These are phyloP conservation scores for Cyberlindnera bimundalis DNA, from an alignment of 805 yeast genomes.

Conservation along the genomic window DNA sequence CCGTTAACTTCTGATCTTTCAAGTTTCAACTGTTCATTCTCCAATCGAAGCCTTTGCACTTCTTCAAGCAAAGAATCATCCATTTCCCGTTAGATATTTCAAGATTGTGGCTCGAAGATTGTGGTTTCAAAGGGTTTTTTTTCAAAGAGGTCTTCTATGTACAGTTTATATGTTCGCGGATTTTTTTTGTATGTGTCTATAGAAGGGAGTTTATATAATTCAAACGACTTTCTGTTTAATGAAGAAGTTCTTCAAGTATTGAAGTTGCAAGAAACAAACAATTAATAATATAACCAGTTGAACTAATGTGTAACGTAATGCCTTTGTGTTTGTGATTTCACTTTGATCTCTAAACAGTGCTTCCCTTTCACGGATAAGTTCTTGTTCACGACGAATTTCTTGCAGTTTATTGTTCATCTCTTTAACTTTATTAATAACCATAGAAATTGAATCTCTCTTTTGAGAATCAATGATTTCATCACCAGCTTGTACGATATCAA, in stretches of 20 bases:
- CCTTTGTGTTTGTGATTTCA: slow-evolving; percentile 71
- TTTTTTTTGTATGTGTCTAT: too few species aligned
- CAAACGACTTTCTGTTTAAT: slow-evolving; percentile 81
- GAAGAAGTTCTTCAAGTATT: slow-evolving; percentile 75
- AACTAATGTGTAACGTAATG: slow-evolving; percentile 67
- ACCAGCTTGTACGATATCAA: slow-evolving; percentile 71
- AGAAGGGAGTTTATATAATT: too few species aligned
- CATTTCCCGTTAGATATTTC: neutral
- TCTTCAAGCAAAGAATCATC: neutral
- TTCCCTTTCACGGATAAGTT: slow-evolving; percentile 61
- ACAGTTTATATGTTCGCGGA: too few species aligned
- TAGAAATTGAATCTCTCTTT: slow-evolving; percentile 49
- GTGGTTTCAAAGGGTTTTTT: too few species aligned
- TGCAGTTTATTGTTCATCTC: slow-evolving; percentile 55
- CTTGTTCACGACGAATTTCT: slow-evolving; percentile 63
- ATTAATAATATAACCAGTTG: slow-evolving; percentile 65
- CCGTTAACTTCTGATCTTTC: slow-evolving; percentile 31
- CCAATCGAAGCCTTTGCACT: slow-evolving; percentile 4
- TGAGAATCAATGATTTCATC: slow-evolving; percentile 61
- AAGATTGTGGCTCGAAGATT: neutral
- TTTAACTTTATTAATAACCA: slow-evolving; percentile 53
- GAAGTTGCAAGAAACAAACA: slow-evolving; percentile 74
- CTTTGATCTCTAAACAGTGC: slow-evolving; percentile 72
- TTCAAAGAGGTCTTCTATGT: too few species aligned
- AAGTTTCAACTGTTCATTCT: slow-evolving; percentile 1